Evolutionary conservation across 73 alveolate species (phyloP).

Genomic region (Paraurostyla sp.): DNA sequence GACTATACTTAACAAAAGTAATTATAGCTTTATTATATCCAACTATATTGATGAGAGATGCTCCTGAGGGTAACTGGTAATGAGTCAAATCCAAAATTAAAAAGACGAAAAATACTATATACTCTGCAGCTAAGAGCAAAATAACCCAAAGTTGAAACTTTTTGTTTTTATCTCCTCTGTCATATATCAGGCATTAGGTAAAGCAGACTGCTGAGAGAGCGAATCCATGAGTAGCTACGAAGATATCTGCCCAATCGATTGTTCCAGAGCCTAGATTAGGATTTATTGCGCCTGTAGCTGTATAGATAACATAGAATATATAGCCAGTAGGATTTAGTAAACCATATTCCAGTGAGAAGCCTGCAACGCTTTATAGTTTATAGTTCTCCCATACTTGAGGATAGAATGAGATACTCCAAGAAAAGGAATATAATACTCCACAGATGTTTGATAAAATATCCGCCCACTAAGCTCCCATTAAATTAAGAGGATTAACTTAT

Average conservation of each 20-base stretch:
- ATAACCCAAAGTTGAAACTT: constrained; percentile 60
- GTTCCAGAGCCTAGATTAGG: constrained; percentile 83
- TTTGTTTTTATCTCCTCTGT: constrained; percentile 62
- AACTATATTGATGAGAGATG: constrained; percentile 7
- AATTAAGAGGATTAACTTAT: no score
- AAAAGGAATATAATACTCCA: constrained; percentile 89
- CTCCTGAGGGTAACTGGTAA: background rate
- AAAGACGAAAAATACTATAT: constrained; percentile 13
- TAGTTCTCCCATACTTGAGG: constrained; percentile 89
- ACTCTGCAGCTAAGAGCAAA: background rate
- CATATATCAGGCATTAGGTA: constrained; percentile 59
- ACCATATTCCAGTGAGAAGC: constrained; percentile 94
- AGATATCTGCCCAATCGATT: constrained; percentile 87
- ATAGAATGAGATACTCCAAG: constrained; percentile 91
- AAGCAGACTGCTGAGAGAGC: constrained; percentile 79
- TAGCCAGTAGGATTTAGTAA: constrained; percentile 92
- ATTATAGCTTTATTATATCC: constrained; percentile 95
- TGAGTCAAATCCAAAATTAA: background rate
- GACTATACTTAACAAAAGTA: constrained; percentile 91
- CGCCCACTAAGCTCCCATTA: constrained; percentile 58
- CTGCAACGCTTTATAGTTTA: constrained; percentile 87
- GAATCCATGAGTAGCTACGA: constrained; percentile 93
- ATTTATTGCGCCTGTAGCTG: constrained; percentile 82
- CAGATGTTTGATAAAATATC: constrained; percentile 64
- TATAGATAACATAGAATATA: constrained; percentile 82